Evolutionary conservation across 345 rosid genomes (phyloP).

Genomic region (Eucalyptus erythrocorys): DNA sequence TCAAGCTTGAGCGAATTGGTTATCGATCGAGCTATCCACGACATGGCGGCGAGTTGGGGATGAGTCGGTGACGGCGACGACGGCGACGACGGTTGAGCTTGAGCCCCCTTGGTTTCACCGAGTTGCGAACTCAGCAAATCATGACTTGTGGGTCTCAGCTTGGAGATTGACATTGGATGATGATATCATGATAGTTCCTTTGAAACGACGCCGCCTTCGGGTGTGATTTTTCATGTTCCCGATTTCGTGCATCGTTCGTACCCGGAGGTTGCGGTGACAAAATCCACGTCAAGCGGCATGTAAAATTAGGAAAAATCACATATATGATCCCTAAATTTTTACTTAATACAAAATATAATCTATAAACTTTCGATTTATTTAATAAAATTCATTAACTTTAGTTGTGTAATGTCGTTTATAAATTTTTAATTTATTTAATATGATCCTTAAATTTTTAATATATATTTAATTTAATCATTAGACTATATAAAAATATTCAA

Average conservation of each 20-base stretch:
- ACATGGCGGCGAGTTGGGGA: conserved; percentile 14
- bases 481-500: too few relatives aligned
- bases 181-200: not conserved
- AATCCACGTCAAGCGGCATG: not conserved
- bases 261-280: not conserved
- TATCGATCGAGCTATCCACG: conserved; percentile 63
- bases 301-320: not conserved
- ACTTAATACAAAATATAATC: too few relatives aligned
- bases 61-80: not conserved
- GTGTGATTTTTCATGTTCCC: not conserved
- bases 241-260: not conserved
- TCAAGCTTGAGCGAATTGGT: conserved; percentile 45
- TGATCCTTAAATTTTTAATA: too few relatives aligned
- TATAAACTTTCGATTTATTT: too few relatives aligned
- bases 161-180: not conserved
- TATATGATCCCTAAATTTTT: rapidly evolving
- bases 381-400: too few relatives aligned
- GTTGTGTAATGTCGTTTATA: rapidly evolving
- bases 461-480: too few relatives aligned
- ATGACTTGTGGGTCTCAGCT: not conserved
- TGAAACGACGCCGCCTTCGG: not conserved
- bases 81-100: not conserved
- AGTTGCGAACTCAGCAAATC: not conserved
- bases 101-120: not conserved
- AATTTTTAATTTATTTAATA: too few relatives aligned